Base-by-base conservation (phyloP, 1,139 yeast genomes). In the Insectozyma bohioensis region DNA sequence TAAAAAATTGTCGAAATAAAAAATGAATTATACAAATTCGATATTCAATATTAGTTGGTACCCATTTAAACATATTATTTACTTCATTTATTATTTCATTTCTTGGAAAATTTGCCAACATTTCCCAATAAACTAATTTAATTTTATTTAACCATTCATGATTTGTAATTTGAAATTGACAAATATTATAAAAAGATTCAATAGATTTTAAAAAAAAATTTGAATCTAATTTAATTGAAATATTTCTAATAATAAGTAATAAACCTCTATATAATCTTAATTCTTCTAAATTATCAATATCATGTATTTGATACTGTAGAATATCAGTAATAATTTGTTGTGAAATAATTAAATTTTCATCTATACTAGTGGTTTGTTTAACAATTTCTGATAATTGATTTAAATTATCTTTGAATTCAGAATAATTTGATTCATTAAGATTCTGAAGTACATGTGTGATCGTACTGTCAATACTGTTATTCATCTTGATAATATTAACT, bases 1-100 rank as follows among this genome's bases (percentile, higher is more conserved):
- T 40, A 13, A 28, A 29, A 13, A 43, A 37, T 31, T 43, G 46
- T 10, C 46, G 32, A 20, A 43, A 41, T 12, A 43, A 34, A 19
- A 41, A 35, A 33, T 43, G 45, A 12, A 43, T 33, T 13, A 43
- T 27, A 12, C 45, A 43, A 5, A 28, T 19, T 13, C 7, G 13
- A 14, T 17, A 26, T 6, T 24, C 18, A 12, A 28, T 11, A 9
- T 6, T 15, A 5, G 21, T 19, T 7, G 20, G 19, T 4, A 11
- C 18, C 30, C 31, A 28, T 12, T 20, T 12, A 20, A 42, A 40
- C 16, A 42, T 14, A 1, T 27, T 20, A 17, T 37, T 35, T 1
- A 39, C 22, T 16, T 34, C 25, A 20, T 13, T 6, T 8, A 30
- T 24, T 12, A 12, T 20, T 10, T 23, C 30, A 20, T 39, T 35